Evolutionary conservation across 2,329 filamentous ascomycete species (phyloP).

Genomic region (Plectosphaerella sp.): DNA sequence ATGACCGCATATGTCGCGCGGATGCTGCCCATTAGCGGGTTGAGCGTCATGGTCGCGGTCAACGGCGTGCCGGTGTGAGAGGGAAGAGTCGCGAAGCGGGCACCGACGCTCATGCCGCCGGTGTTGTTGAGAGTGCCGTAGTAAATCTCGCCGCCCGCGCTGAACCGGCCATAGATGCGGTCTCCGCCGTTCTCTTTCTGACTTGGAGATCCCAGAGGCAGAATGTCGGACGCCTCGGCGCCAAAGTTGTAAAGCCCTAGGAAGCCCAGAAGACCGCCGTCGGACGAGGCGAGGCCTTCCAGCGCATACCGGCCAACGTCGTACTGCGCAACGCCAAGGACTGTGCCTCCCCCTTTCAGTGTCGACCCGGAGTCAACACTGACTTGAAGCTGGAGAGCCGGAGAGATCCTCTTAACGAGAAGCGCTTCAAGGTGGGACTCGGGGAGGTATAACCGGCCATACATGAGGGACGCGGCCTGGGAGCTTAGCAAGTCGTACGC

Average conservation of each 20-base stretch:
- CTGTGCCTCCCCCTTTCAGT: slow-evolving; percentile 70
- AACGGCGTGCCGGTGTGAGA: slow-evolving; percentile 80
- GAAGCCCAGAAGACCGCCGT: slow-evolving; percentile 82
- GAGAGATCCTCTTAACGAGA: slow-evolving; percentile 72
- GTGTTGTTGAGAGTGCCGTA: slow-evolving; percentile 95
- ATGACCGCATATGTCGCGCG: slow-evolving; percentile 89
- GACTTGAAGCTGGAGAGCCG: slow-evolving; percentile 74
- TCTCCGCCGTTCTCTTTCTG: slow-evolving; percentile 38
- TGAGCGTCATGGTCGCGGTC: slow-evolving; percentile 88
- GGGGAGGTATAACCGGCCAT: slow-evolving; percentile 77
- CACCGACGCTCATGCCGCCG: slow-evolving; percentile 82
- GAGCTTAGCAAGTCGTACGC: slow-evolving; percentile 7
- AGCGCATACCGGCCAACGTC: slow-evolving; percentile 83
- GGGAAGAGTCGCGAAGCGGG: slow-evolving; percentile 84
- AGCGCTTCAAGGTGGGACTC: slow-evolving; percentile 82
- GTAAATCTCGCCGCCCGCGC: slow-evolving; percentile 87
- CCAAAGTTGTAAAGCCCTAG: slow-evolving; percentile 95
- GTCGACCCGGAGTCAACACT: slow-evolving; percentile 71
- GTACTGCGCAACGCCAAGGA: slow-evolving; percentile 71
- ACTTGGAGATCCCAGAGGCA: slow-evolving; percentile 12
- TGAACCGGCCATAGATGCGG: slow-evolving; percentile 75
- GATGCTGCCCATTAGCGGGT: slow-evolving; percentile 90
- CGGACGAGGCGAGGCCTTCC: slow-evolving; percentile 88
- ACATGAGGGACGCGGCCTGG: slow-evolving; percentile 56
- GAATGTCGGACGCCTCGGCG: slow-evolving; percentile 49